Conservation (phyloP, 2,329 filamentous ascomycete species). For the Talaromyces sp. region DNA sequence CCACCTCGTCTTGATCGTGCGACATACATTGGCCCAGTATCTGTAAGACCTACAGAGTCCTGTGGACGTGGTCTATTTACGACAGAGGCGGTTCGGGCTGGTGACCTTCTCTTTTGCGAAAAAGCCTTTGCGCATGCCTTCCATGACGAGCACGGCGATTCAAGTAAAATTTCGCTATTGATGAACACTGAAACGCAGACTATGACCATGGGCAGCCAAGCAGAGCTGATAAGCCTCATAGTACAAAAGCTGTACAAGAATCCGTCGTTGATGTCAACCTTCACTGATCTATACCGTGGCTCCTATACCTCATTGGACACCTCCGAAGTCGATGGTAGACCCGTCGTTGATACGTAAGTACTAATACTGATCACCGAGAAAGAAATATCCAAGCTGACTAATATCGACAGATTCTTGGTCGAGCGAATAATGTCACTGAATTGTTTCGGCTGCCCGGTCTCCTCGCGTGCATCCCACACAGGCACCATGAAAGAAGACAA, state of each 20-base stretch:
- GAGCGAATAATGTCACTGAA: conserved; percentile 42
- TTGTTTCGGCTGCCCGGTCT: conserved; percentile 35
- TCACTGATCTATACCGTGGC: conserved; percentile 39
- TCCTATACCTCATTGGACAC: conserved; percentile 30
- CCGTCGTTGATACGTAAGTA: background rate
- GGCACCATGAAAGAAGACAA: background rate
- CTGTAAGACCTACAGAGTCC: conserved; percentile 32
- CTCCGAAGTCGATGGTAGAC: background rate
- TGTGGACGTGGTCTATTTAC: conserved; percentile 45
- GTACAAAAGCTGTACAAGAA: conserved; percentile 45
- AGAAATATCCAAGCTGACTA: conserved; percentile 6
- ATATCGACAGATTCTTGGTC: conserved; percentile 45
- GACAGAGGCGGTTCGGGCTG: conserved; percentile 34
- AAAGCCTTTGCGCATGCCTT: conserved; percentile 22
- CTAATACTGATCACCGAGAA: background rate
- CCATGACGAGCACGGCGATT: conserved; percentile 14
- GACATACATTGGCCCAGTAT: conserved; percentile 37
- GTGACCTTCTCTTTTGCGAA: conserved; percentile 44
- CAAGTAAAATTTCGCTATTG: conserved; percentile 13
- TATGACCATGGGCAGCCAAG: conserved; percentile 34
- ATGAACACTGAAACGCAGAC: conserved; percentile 32
- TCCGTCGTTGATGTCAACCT: conserved; percentile 25
- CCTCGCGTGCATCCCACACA: conserved; percentile 20
- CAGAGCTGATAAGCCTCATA: conserved; percentile 36
- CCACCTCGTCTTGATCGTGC: conserved; percentile 44